Evolutionary conservation across 1,284 basidiomycete genomes (phyloP).

Genomic region (Ceratobasidium sp.): DNA sequence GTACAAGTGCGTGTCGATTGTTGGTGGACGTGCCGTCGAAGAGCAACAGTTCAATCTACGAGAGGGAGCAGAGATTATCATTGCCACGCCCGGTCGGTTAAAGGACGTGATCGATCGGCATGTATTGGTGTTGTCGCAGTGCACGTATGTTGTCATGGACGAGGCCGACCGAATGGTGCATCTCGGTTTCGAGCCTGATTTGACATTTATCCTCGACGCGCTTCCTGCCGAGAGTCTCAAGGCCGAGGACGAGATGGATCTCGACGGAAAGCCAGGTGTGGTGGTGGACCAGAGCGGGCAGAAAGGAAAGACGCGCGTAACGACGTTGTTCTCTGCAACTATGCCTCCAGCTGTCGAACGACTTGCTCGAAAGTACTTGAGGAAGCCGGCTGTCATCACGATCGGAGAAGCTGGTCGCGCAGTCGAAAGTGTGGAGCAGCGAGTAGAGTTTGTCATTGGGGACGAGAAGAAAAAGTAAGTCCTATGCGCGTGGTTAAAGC

Average conservation of each 20-base stretch:
- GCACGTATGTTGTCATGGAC: conserved; percentile 98
- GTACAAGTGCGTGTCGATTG: conserved; percentile 94
- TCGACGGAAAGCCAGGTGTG: conserved; percentile 53
- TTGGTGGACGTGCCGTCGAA: conserved; percentile 95
- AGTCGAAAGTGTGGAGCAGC: conserved; percentile 96
- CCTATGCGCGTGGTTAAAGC: neutral
- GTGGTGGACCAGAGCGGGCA: conserved; percentile 54
- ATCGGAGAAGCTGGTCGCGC: conserved; percentile 98
- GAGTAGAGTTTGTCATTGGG: conserved; percentile 89
- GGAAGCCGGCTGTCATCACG: conserved; percentile 91
- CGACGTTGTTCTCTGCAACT: conserved; percentile 95
- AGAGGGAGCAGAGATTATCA: conserved; percentile 96
- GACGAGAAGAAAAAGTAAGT: conserved; percentile 95
- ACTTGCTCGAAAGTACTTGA: conserved; percentile 91
- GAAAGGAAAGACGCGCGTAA: conserved; percentile 83
- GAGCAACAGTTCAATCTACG: conserved; percentile 97
- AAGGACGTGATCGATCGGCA: conserved; percentile 97
- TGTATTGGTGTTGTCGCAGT: conserved; percentile 93
- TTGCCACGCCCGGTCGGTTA: conserved; percentile 96
- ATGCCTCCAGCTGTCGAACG: conserved; percentile 98
- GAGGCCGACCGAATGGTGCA: conserved; percentile 99
- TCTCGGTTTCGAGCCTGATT: conserved; percentile 92
- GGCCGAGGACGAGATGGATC: conserved; percentile 70
- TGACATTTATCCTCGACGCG: conserved; percentile 94
- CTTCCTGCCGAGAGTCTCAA: conserved; percentile 86